phyloP scores from a whole-genome alignment of 2,329 filamentous ascomycete species.

The Stagonosporopsis cucurbitacearum region DNA sequence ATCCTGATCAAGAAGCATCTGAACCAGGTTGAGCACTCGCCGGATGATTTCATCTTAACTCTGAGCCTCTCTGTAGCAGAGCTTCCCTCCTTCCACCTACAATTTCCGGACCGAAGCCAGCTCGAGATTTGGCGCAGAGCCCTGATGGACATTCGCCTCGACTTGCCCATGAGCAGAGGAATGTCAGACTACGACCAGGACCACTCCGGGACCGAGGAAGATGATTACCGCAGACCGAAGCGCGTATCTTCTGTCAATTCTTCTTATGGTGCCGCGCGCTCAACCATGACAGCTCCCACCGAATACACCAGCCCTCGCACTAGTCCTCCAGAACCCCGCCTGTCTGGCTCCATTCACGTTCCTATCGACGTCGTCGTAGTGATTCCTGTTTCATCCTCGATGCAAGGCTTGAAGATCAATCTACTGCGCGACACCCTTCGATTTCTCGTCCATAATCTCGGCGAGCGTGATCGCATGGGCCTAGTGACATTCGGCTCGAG shows the following conservation, averaged over 20 bases:
- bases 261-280: slow-evolving; percentile 82
- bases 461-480: slow-evolving; percentile 94
- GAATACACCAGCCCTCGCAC: slow-evolving; percentile 79
- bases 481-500: slow-evolving; percentile 96
- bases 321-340: slow-evolving; percentile 52
- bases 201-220: slow-evolving; percentile 83
- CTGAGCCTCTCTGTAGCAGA: slow-evolving; percentile 90
- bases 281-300: slow-evolving; percentile 84
- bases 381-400: slow-evolving; percentile 95
- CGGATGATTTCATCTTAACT: slow-evolving; percentile 83
- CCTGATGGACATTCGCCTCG: slow-evolving; percentile 79
- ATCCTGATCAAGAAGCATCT: slow-evolving; percentile 98
- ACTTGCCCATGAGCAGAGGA: slow-evolving; percentile 63
- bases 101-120: slow-evolving; percentile 83
- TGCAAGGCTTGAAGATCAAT: slow-evolving; percentile 99
- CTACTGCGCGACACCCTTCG: slow-evolving; percentile 88
- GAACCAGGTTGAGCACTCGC: slow-evolving; percentile 78
- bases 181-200: slow-evolving; percentile 80
- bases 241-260: slow-evolving; percentile 84
- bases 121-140: slow-evolving; percentile 91
- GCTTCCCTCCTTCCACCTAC: slow-evolving; percentile 90
- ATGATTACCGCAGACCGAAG: slow-evolving; percentile 75
- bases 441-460: slow-evolving; percentile 88
- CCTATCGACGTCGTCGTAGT: slow-evolving; percentile 96
- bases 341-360: slow-evolving; percentile 72